Evolutionary conservation across 345 rosid genomes (phyloP), one percentile per base, ranked within the genome.

Genomic region (Pugionium cornutum): DNA sequence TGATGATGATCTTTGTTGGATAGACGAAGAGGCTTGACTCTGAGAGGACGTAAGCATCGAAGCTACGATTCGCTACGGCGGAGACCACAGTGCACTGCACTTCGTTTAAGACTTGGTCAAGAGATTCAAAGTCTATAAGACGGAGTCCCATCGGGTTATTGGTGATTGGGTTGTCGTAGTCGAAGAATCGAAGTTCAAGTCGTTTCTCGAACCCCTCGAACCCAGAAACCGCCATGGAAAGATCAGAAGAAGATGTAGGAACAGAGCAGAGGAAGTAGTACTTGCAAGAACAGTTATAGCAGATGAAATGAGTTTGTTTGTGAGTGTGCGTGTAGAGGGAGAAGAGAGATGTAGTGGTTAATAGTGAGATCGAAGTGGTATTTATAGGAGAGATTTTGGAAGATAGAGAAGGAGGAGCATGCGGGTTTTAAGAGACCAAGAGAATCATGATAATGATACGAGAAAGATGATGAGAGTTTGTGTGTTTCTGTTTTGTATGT

Each of bases 181-280:
- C 80, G 41, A 75, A 81, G 84, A 94, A 94, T 9, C 79, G 91
- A 64, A 94, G 97, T 82, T 94, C 97, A 40, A 94, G 83, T 60
- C 99, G 79, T 76, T 94, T 94, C 83, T 94, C 99, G 65, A 91
- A 94, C 2, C 99, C 99, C 72, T 94, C 99, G 68, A 94, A 94
- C 2, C 99, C 99, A n/a, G 97, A 86, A 62, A 75, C 84, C 26
- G 97, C 95, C 99, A 94, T 94, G 34, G 7, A 31, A n/a, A 46
- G 28, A 18, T 35, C 50, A 46, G 56, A 40, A 53, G 68, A 34
- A 59, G 42, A 31, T 42, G 66, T 8, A 9, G 42, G 59, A 66
- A 57, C 36, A 57, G 45, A 58, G 41, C 70, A 49, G 70, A 49
- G 59, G 37, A 46, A 36, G 62, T 37, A 4, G 18, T n/a, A n/a